Base-by-base conservation (phyloP, 208 protist species). In the Crithidia brevicula region DNA sequence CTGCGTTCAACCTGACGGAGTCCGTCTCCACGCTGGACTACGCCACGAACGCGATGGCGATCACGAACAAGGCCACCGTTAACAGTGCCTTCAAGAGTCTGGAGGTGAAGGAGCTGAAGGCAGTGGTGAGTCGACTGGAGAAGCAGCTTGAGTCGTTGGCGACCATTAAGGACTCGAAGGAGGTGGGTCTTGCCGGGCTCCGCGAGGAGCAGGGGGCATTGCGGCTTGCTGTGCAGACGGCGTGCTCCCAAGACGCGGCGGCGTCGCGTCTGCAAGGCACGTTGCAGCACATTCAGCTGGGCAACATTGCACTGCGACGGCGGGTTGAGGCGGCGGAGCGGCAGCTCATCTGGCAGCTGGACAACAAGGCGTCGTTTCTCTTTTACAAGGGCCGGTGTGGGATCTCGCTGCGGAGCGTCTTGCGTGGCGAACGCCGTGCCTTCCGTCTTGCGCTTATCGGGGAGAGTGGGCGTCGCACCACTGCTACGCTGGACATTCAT, bases 1-100 rank as follows among this genome's bases (percentile, higher is more conserved):
- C 36, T 7, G 36, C n/a, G 15, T 81, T 74, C 85, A 89, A 90
- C 60, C 61, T 86, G 23, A 89, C 74, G 22, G 83, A 90, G 63
- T 82, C 82, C n/a, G 72, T 86, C 11, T 88, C 83, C 22, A 94
- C 82, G n/a, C 60, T 91, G 11, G 80, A 93, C 60, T 94, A 94
- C 68, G 88, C 88, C 9, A 79, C 66, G 45, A 89, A 90, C 59
- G 86, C 89, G 20, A 86, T 88, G 76, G 84, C 84, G 31, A 94
- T 94, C 58, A 92, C 83, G 11, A 92, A 94, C 52, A 84, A 85
- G 53, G 85, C 74, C 11, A 76, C 61, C 30, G 68, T 91, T 7
- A 96, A 96, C 65, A 81, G 79, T 34, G 64, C 74, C 0, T 77
- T 79, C 36, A 82, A 84, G 60, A 77, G 64, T 40, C 53, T 93